Base-by-base conservation (phyloP, 1,284 basidiomycete species). In the Mycosarcoma maydis region DNA sequence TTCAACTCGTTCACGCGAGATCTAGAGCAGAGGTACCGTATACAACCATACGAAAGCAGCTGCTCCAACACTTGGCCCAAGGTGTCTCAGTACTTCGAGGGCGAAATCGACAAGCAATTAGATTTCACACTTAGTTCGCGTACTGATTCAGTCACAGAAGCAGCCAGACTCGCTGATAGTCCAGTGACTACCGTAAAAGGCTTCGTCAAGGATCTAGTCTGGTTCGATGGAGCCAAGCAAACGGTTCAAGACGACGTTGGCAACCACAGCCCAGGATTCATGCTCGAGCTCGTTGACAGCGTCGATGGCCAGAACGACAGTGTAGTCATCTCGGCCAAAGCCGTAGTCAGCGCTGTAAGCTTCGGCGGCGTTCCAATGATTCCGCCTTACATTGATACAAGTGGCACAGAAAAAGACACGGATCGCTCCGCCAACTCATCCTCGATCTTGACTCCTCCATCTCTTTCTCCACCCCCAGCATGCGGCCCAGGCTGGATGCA, bases 401-500 rank as follows among this genome's bases (percentile, higher is more conserved):
- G 16, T 34, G 13, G 17, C 16, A 24, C 1, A 23, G 17, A 6
- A 32, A 29, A n/a, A n/a, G n/a, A n/a, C n/a, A n/a, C n/a, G n/a
- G n/a, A n/a, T n/a, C n/a, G n/a, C n/a, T n/a, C n/a, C n/a, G n/a
- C n/a, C 40, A 23, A 24, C 4, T 8, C 22, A 14, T 10, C 22
- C 24, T 14, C 26, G 4, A 10, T 23, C 14, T 19, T 30, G 29
- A 34, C 33, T 9, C 17, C 36, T 20, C 6, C 38, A 6, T 3
- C 30, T 3, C 1, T 29, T 2, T 17, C 37, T 10, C 32, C 42
- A 6, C 17, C 57, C 19, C 55, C 55, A 3, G 33, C 64, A 5
- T 55, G 48, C n/a, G 57, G 57, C 36, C 57, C 52, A 19, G 78
- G 69, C n/a, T 82, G 82, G 81, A 76, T 73, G 32, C 82, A 83